Evolutionary conservation across 192 early-diverging fungal species (phyloP).

Genomic region (Backusella morwellensis): DNA sequence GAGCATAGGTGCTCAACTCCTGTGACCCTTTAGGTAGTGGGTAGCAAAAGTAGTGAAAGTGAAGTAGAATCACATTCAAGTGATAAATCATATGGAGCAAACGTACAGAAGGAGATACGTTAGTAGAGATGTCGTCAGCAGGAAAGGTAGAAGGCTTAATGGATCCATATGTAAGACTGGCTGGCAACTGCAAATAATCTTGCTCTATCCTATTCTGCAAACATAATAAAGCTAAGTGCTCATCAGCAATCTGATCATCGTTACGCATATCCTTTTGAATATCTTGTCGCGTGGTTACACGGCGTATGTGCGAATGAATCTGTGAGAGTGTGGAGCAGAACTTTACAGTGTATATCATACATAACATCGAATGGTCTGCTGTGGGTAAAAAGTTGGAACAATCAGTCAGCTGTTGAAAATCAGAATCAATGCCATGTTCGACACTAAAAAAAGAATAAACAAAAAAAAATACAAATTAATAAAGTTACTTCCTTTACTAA

Average conservation of each 20-base stretch:
- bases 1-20: not conserved
- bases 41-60: not conserved
- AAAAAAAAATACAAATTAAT: not conserved
- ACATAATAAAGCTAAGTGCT: not conserved
- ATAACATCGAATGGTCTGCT: not conserved
- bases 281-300: conserved; percentile 4
- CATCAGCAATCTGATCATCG: not conserved
- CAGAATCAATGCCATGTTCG: conserved; percentile 2
- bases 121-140: not conserved
- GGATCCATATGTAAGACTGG: not conserved
- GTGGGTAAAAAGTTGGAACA: not conserved
- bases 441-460: conserved; percentile 1
- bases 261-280: not conserved
- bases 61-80: conserved; percentile 15
- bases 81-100: conserved; percentile 20
- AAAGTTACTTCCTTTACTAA: not conserved
- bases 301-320: conserved; percentile 8
- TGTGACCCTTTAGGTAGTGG: not conserved
- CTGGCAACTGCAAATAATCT: not conserved
- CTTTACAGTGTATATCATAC: not conserved
- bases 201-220: conserved; percentile 3
- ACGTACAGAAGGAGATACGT: not conserved
- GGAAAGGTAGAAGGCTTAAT: not conserved
- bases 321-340: not conserved
- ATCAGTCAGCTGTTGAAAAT: not conserved